phyloP scores from a whole-genome alignment of 1,284 basidiomycete species.

The Heterobasidion irregulare region DNA sequence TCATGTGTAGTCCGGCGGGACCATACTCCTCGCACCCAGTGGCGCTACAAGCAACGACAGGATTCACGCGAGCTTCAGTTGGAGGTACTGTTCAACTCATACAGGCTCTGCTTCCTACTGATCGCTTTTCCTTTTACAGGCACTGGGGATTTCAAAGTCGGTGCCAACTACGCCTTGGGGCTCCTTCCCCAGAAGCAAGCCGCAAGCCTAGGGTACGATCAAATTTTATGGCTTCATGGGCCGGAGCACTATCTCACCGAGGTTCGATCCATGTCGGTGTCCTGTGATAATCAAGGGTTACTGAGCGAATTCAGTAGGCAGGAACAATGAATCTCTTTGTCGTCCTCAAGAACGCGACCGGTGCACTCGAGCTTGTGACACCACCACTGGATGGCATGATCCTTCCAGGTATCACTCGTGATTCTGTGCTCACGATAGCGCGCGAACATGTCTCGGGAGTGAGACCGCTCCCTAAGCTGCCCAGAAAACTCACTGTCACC shows the following conservation, averaged over 20 bases:
- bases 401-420: slow-evolving; percentile 92
- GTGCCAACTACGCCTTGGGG: slow-evolving; percentile 88
- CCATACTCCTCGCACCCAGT: slow-evolving; percentile 96
- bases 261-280: slow-evolving; percentile 19
- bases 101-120: not conserved
- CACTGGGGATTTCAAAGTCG: slow-evolving; percentile 88
- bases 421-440: slow-evolving; percentile 84
- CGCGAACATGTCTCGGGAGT: slow-evolving; percentile 64
- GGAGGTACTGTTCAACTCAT: slow-evolving; percentile 43
- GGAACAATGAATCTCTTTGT: slow-evolving; percentile 98
- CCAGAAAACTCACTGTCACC: slow-evolving; percentile 63
- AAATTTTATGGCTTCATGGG: slow-evolving; percentile 94
- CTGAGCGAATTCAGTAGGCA: slow-evolving; percentile 32
- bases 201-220: slow-evolving; percentile 78
- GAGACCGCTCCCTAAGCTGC: slow-evolving; percentile 49
- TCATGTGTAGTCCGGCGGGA: slow-evolving; percentile 90
- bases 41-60: slow-evolving; percentile 84
- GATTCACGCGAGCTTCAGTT: slow-evolving; percentile 84
- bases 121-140: slow-evolving; percentile 26
- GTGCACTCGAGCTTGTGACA: slow-evolving; percentile 76
- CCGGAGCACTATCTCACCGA: slow-evolving; percentile 83
- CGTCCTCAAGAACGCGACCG: slow-evolving; percentile 71
- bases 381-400: slow-evolving; percentile 94
- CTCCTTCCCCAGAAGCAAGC: slow-evolving; percentile 84
- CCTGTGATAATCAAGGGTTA: not conserved